These are phyloP conservation scores for Arabidopsis thaliana DNA, from an alignment of 345 rosid species.

Conservation along the genomic window TAIR10.1 NC_003076.8:5649501-5650000, in stretches of 20 bases:
- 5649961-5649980: constrained; percentile 99
- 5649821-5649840: constrained; percentile 22
- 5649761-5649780: constrained; percentile 91
- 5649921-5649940: constrained; percentile 91
- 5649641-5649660: constrained; percentile 46
- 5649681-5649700: constrained; percentile 62
- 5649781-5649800: constrained; percentile 89
- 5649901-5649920: constrained; percentile 95
- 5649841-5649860: background rate
- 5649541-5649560: background rate
- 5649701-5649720: constrained; percentile 75
- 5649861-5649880: background rate
- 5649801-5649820: background rate
- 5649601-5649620: constrained; percentile 69
- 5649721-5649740: constrained; percentile 91
- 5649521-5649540: constrained; percentile 25
- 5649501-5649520: constrained; percentile 21
- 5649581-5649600: constrained; percentile 71
- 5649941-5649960: constrained; percentile 96
- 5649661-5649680: constrained; percentile 9
- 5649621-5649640: constrained; percentile 51
- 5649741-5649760: constrained; percentile 92
- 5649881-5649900: constrained; percentile 87
- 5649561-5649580: constrained; percentile 16
- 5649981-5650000: constrained; percentile 95